Conservation (phyloP, 495 filamentous ascomycete genomes). For the Lindgomyces ingoldianus region DNA sequence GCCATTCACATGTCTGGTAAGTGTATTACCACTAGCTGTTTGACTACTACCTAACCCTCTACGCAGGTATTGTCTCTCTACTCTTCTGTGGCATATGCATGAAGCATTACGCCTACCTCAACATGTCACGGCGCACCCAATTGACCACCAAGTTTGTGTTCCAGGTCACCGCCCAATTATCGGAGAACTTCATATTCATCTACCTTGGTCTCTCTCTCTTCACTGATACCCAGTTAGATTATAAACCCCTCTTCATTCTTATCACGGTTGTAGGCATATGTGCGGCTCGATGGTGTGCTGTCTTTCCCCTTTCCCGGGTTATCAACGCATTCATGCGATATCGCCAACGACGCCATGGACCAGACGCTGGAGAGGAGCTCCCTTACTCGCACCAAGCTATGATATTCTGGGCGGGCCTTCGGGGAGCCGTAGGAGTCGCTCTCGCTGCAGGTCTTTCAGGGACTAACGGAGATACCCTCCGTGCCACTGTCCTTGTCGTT, state of each 20-base stretch:
- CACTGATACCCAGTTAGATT: slow-evolving; percentile 81
- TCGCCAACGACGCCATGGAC: slow-evolving; percentile 74
- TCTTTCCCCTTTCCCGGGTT: slow-evolving; percentile 84
- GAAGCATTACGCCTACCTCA: slow-evolving; percentile 99
- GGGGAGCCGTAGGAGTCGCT: slow-evolving; percentile 94
- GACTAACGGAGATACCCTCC: slow-evolving; percentile 72
- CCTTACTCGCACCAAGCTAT: slow-evolving; percentile 93
- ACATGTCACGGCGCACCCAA: slow-evolving; percentile 97
- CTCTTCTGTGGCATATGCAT: slow-evolving; percentile 97
- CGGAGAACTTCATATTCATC: slow-evolving; percentile 99
- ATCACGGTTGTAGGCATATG: slow-evolving; percentile 90
- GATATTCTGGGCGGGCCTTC: slow-evolving; percentile 97
- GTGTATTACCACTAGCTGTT: slow-evolving; percentile 30
- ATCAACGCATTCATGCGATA: slow-evolving; percentile 96
- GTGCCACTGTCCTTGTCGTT: slow-evolving; percentile 92
- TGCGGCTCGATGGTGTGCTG: slow-evolving; percentile 83
- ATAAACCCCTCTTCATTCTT: slow-evolving; percentile 94
- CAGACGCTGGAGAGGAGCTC: slow-evolving; percentile 82
- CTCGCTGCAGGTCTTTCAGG: slow-evolving; percentile 86
- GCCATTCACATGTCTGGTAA: slow-evolving; percentile 91
- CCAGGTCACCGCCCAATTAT: slow-evolving; percentile 88
- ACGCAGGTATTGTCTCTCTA: slow-evolving; percentile 87
- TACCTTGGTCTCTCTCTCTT: slow-evolving; percentile 94
- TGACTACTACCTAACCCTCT: slow-evolving; percentile 3
- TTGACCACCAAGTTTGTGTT: slow-evolving; percentile 98